phyloP scores from a whole-genome alignment of 2,329 filamentous ascomycete genomes.

The Pseudophaeomoniella oleicola region DNA sequence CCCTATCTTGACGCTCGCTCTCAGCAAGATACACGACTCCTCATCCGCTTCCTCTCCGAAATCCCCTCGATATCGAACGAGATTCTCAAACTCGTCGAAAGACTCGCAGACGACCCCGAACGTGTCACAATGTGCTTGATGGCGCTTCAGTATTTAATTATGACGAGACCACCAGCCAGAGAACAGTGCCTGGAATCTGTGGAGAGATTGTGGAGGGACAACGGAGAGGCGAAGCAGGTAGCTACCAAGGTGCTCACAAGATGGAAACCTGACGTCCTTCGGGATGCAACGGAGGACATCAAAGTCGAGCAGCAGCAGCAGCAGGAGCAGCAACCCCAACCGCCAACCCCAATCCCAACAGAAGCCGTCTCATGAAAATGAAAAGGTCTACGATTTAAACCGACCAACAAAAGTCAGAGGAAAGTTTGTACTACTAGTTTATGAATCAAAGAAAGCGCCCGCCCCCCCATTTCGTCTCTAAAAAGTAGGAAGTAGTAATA shows the following conservation, averaged over 20 bases:
- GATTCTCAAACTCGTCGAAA: constrained; percentile 58
- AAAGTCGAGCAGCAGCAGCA: too few species aligned
- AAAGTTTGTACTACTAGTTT: too few species aligned
- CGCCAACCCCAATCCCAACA: too few species aligned
- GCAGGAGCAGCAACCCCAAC: too few species aligned
- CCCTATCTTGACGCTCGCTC: constrained; percentile 83
- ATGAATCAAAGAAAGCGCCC: too few species aligned
- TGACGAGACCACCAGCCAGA: constrained; percentile 45
- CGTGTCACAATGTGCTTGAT: constrained; percentile 44
- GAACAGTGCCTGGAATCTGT: constrained; percentile 43
- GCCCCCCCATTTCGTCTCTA: too few species aligned
- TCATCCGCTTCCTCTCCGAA: constrained; percentile 84
- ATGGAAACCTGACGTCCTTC: constrained; percentile 37
- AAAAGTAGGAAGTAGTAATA: too few species aligned
- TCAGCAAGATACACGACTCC: constrained; percentile 59
- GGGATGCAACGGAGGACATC: constrained; percentile 7
- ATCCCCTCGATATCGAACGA: constrained; percentile 63
- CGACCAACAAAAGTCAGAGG: too few species aligned
- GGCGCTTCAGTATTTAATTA: constrained; percentile 42
- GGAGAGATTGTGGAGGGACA: constrained; percentile 42
- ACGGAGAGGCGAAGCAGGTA: constrained; percentile 33
- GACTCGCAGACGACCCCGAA: constrained; percentile 49
- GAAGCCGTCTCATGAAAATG: too few species aligned
- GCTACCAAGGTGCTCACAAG: constrained; percentile 39
- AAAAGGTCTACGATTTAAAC: too few species aligned